Base-by-base conservation (phyloP, 1,284 basidiomycete genomes). In the Puccinia coronata region DNA sequence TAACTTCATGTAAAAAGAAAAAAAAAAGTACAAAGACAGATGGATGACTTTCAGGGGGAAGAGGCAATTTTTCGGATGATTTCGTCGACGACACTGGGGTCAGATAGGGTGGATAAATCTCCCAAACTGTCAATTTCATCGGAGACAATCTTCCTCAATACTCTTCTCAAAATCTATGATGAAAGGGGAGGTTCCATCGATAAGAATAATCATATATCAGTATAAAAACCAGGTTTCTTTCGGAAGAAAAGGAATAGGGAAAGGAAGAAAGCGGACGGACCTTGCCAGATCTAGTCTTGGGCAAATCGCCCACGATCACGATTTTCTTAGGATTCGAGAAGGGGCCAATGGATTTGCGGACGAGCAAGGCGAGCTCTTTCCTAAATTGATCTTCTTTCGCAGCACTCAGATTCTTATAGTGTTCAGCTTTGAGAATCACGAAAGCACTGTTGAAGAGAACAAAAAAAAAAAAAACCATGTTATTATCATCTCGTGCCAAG, bases 281-380 rank as follows among this genome's bases (percentile, higher is more conserved):
- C 91, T 98, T 98, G 61, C 96, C 96, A n/a, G 92, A 93, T 74
- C 96, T 90, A 67, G 96, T 99, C 91, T 98, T 98, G 70, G 96
- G 96, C 82, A 98, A 88, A 87, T 98, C 96, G 53, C 85, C 84
- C 83, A 96, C 92, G 84, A 98, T 88, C 87, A 91, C 92, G 85
- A 98, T 91, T 88, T 92, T 93, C 90, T 97, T 97, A 65, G 96
- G 96, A 16, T 93, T 91, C 0, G 96, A 95, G 87, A 98, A 98
- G 1, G 95, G 95, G 2, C 95, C 95, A 83, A 98, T 98, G 59
- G 93, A 92, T 88, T 96, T 97, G 85, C 96, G 91, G 34, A 99
- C 96, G 87, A 98, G 96, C 57, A 98, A 90, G 23, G 92, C 90
- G 82, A 98, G 91, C 87, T 98, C 96, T 88, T 97, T 98, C 82